Conservation (phyloP, 1,284 basidiomycete genomes). For the Moesziomyces globuligerus region DNA sequence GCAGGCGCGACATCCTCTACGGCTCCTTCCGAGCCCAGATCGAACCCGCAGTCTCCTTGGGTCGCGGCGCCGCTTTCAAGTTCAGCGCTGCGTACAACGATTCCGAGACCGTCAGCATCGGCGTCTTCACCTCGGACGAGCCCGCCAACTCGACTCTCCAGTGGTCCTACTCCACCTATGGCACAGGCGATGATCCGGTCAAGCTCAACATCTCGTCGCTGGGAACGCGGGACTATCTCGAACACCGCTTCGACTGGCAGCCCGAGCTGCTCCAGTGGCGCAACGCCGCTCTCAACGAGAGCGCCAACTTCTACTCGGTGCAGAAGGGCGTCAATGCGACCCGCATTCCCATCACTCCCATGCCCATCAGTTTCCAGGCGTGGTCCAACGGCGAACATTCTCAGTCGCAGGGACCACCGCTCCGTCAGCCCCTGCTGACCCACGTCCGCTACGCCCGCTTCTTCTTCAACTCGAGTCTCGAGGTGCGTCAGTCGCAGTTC, state of each 20-base stretch:
- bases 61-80: constrained; percentile 46
- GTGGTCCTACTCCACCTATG: constrained; percentile 52
- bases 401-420: constrained; percentile 52
- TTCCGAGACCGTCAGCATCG: constrained; percentile 42
- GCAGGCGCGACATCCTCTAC: constrained; percentile 59
- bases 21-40: constrained; percentile 57
- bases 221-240: constrained; percentile 34
- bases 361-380: constrained; percentile 52
- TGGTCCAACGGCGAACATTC: constrained; percentile 55
- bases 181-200: constrained; percentile 34
- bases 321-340: constrained; percentile 40
- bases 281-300: constrained; percentile 47
- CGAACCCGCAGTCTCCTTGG: constrained; percentile 32
- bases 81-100: constrained; percentile 54
- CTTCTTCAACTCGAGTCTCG: constrained; percentile 63
- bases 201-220: constrained; percentile 48
- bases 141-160: constrained; percentile 45
- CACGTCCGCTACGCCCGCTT: constrained; percentile 55
- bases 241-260: constrained; percentile 61
- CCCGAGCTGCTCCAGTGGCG: constrained; percentile 43
- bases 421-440: constrained; percentile 34
- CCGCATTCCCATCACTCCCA: constrained; percentile 41
- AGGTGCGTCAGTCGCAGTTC: constrained; percentile 46
- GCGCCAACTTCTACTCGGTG: constrained; percentile 36
- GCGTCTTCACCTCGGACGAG: constrained; percentile 42